A percentile compares a stretch with the other conserved stretches of the same genome.
These are phyloP conservation scores for Nakaseomyces nivariensis DNA, from an alignment of 1,139 yeast species.

Conservation along the genomic window DNA sequence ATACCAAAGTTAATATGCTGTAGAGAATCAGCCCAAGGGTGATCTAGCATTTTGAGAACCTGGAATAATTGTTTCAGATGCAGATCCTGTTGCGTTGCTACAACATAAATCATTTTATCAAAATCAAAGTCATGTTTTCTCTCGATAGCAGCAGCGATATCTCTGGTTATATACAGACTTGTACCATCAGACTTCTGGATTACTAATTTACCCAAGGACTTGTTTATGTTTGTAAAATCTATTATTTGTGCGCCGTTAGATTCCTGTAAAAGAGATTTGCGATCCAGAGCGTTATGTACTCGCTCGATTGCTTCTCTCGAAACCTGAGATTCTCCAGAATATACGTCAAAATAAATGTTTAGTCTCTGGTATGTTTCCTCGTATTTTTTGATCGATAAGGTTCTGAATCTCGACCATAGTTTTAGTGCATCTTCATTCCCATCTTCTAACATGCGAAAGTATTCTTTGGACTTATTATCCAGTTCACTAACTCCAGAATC, in stretches of 20 bases:
- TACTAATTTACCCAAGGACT: slow-evolving; percentile 87
- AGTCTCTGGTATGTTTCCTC: slow-evolving; percentile 83
- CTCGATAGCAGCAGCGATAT: slow-evolving; percentile 91
- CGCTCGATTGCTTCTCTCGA: slow-evolving; percentile 59
- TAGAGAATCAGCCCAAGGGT: slow-evolving; percentile 72
- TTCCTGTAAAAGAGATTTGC: slow-evolving; percentile 64
- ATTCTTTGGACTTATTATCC: slow-evolving; percentile 77
- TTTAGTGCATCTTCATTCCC: slow-evolving; percentile 74
- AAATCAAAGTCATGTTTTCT: slow-evolving; percentile 77
- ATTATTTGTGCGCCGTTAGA: slow-evolving; percentile 89
- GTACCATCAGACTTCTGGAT: slow-evolving; percentile 96
- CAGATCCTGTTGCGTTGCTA: slow-evolving; percentile 95
- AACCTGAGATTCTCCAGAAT: slow-evolving; percentile 96
- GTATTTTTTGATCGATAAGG: slow-evolving; percentile 75
- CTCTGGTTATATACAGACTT: slow-evolving; percentile 88
- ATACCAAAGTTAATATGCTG: slow-evolving; percentile 90
- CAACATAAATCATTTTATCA: slow-evolving; percentile 92
- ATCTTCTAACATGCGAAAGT: slow-evolving; percentile 85
- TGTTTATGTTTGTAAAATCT: slow-evolving; percentile 76
- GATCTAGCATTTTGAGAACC: slow-evolving; percentile 84
- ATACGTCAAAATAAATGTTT: slow-evolving; percentile 76
- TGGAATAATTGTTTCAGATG: slow-evolving; percentile 92
- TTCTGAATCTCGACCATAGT: slow-evolving; percentile 85
- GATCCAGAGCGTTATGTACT: slow-evolving; percentile 53
- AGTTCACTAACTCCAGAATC: slow-evolving; percentile 28